Evolutionary conservation across 2,329 filamentous ascomycete genomes (phyloP), one percentile per base, ranked within the genome.

Genomic region (Verticillium nonalfalfae): DNA sequence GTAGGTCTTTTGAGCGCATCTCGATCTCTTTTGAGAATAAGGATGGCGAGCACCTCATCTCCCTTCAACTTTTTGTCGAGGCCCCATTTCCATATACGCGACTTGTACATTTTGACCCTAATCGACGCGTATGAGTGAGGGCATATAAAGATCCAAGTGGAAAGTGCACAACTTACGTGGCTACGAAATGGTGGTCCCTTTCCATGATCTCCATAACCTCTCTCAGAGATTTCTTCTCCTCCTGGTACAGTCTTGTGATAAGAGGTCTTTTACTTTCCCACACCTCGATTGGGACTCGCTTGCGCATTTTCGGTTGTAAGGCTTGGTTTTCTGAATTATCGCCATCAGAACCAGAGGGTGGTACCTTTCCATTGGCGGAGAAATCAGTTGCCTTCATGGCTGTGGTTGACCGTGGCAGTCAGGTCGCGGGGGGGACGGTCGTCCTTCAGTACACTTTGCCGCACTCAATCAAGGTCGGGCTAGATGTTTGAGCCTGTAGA

Each of bases 91-190:
- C 72, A 75, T 57, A 78, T 76, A 55, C 75, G 72, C 55, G 75
- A 76, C 69, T 78, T 78, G 67, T 75, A 78, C 74, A 78, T 78
- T 65, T 76, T 76, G 60, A 75, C 73, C 21, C 75, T 77, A 61
- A 31, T 59, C 18, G 50, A 52, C 50, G 56, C 61, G 34, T 18
- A 31, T 60, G 36, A 65, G 60, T 35, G 14, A 7, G 33, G 1
- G 13, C 11, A 21, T 60, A 18, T 21, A 57, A 52, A 33, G 33
- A 9, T 50, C 52, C 57, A 13, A 11, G 39, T 57, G 21, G 52
- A 21, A 35, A 2, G 5, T 54, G 14, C 34, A 14, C 52, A 7
- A 71, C 75, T 65, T 68, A 76, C 75, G 75, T 78, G 39, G 75
- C 75, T 62, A 68, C 68, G 59, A 78, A 78, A 57, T 69, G 68